Conservation (phyloP, 2,329 filamentous ascomycete genomes). For the Colletotrichum musicola region DNA sequence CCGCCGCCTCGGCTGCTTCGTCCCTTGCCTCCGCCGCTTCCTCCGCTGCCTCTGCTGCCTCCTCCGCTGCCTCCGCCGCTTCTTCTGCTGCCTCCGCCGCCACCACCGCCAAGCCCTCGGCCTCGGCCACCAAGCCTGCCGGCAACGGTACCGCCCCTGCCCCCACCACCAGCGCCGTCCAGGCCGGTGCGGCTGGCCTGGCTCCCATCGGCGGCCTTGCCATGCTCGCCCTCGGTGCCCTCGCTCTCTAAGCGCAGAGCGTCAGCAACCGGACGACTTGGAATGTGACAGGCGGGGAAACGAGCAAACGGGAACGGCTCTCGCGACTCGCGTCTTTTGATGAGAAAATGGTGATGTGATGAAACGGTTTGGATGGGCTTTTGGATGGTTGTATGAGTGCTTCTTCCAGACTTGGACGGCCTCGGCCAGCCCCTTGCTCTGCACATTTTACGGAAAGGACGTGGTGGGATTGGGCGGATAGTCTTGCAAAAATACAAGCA, state of each 20-base stretch:
- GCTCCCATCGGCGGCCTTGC: constrained; percentile 35
- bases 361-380: constrained; percentile 6
- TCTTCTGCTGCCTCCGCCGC: constrained; percentile 30
- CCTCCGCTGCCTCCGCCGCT: constrained; percentile 12
- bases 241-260: constrained; percentile 31
- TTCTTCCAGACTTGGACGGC: neutral
- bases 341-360: neutral
- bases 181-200: constrained; percentile 34
- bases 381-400: constrained; percentile 15
- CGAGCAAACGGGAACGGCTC: neutral
- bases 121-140: constrained; percentile 33
- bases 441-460: constrained; percentile 6
- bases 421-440: neutral
- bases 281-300: too few species aligned
- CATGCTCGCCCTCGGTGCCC: constrained; percentile 37
- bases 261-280: too few species aligned
- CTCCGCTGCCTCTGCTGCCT: constrained; percentile 21
- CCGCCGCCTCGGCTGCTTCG: constrained; percentile 2
- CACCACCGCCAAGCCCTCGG: constrained; percentile 6
- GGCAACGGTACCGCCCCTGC: constrained; percentile 22
- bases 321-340: neutral
- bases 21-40: constrained; percentile 20
- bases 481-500: constrained; percentile 12
- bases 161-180: constrained; percentile 18
- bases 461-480: neutral